Evolutionary conservation across 2,329 filamentous ascomycete genomes (phyloP).

Genomic region (Xylariaceae sp.): DNA sequence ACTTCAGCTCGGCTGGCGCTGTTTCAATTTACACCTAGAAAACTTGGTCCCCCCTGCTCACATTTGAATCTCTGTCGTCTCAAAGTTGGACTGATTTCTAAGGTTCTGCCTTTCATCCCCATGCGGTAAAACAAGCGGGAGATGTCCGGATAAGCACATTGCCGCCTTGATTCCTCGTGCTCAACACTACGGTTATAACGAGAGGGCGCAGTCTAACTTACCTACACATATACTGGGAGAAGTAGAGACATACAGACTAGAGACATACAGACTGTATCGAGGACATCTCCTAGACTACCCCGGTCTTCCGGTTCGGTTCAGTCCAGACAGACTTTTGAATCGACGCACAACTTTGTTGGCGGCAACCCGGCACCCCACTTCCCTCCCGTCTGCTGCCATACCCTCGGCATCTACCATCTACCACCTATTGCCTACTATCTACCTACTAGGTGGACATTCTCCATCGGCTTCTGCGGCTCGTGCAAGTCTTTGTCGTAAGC

Average conservation of each 20-base stretch:
- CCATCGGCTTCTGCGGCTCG: neutral
- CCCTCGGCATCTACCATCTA: neutral
- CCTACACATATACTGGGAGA: no score
- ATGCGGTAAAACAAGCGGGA: neutral
- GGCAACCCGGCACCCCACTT: no score
- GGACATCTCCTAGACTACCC: no score
- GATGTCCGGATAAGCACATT: neutral
- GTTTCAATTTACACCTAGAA: neutral
- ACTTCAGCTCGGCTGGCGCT: neutral
- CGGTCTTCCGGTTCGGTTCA: no score
- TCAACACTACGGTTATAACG: no score
- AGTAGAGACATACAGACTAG: no score
- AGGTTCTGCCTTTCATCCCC: neutral
- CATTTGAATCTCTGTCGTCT: neutral
- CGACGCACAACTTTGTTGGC: no score
- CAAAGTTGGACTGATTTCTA: neutral
- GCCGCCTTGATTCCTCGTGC: no score
- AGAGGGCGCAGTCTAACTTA: no score
- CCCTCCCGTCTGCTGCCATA: no score
- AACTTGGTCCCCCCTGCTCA: neutral
- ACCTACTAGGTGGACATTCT: neutral
- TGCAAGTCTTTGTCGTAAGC: neutral
- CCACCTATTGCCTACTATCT: neutral
- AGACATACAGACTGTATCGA: no score
- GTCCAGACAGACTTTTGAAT: no score